phyloP scores from a whole-genome alignment of 2,329 filamentous ascomycete genomes.

The Apiospora saccharicola region DNA sequence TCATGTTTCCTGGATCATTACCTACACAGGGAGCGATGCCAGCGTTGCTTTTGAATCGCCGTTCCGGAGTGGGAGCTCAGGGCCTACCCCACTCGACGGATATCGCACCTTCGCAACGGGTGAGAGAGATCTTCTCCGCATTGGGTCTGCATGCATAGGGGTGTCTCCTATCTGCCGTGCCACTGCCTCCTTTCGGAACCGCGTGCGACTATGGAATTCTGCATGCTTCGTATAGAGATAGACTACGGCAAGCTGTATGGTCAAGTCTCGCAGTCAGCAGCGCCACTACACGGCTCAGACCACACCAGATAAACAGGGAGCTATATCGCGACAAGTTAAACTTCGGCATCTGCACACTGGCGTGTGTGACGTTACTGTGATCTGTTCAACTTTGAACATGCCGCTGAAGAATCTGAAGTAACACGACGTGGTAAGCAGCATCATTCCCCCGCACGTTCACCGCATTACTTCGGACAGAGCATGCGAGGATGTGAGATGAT shows the following conservation, averaged over 20 bases:
- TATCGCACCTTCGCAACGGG: background rate
- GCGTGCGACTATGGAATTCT: background rate
- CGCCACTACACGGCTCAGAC: background rate
- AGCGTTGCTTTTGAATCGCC: background rate
- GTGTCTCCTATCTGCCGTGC: background rate
- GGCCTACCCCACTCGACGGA: background rate
- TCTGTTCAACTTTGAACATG: background rate
- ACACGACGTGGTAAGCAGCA: background rate
- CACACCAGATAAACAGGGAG: background rate
- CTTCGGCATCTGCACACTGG: background rate
- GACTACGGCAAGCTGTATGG: background rate
- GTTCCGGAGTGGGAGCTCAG: background rate
- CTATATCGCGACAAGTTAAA: background rate
- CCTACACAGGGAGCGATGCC: background rate
- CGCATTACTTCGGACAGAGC: background rate
- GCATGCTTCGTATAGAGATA: background rate
- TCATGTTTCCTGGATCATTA: background rate
- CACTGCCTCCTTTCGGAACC: background rate
- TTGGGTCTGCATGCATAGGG: background rate
- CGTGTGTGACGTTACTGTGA: background rate
- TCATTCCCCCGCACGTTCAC: background rate
- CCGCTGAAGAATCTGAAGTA: background rate
- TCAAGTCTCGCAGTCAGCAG: background rate
- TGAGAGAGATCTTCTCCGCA: background rate
- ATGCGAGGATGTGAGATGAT: too few species aligned